Conservation (phyloP, 495 filamentous ascomycete genomes). For the Aspergillus affinis region DNA sequence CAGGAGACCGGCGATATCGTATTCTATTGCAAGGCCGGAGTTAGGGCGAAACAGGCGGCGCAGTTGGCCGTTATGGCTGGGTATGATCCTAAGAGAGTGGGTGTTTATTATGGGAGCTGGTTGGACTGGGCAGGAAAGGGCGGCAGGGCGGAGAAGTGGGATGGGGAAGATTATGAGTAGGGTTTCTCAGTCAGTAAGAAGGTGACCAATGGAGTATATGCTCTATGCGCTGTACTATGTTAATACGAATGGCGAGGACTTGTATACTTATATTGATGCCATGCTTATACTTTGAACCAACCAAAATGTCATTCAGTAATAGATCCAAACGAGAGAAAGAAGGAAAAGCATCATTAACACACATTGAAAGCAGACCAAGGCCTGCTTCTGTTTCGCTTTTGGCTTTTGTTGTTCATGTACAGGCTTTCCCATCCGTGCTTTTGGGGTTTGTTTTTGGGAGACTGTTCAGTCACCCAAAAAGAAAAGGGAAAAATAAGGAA, state of each 20-base stretch:
- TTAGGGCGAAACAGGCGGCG: constrained; percentile 78
- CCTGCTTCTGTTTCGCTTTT: not conserved
- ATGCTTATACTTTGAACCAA: not conserved
- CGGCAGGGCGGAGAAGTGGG: constrained; percentile 57
- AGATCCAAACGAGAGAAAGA: not conserved
- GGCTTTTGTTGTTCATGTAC: not conserved
- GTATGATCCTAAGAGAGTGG: constrained; percentile 66
- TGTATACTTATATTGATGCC: constrained; percentile 5
- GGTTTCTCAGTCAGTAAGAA: too few species aligned
- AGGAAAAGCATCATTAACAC: not conserved
- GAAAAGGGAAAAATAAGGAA: constrained; percentile 2
- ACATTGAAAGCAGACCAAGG: not conserved
- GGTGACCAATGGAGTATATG: not conserved
- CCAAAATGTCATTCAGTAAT: not conserved
- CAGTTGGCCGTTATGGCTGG: constrained; percentile 74
- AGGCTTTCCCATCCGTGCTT: not conserved
- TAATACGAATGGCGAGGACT: not conserved
- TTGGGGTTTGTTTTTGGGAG: not conserved
- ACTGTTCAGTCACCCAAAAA: not conserved
- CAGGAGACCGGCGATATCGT: constrained; percentile 48
- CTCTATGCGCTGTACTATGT: not conserved
- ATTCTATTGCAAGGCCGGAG: constrained; percentile 92
- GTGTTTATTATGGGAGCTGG: constrained; percentile 89
- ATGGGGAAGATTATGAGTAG: constrained; percentile 31
- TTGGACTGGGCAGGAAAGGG: constrained; percentile 77